Evolutionary conservation across 2,329 filamentous ascomycete species (phyloP).

Genomic region (Knufia fluminis): DNA sequence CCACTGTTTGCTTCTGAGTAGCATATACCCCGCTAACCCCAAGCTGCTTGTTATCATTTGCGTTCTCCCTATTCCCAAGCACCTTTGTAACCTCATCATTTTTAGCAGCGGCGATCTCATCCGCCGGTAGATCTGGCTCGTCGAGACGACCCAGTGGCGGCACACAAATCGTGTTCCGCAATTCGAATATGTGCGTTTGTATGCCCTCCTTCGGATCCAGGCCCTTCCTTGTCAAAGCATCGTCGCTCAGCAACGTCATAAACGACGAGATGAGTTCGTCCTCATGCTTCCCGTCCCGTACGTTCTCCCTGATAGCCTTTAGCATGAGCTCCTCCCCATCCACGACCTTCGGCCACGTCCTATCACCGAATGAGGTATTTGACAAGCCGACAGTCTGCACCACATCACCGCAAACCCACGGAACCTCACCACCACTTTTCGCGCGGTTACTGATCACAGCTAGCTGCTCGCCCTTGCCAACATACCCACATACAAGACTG

Average conservation of each 20-base stretch:
- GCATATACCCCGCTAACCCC: slow-evolving; percentile 48
- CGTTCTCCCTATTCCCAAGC: slow-evolving; percentile 16
- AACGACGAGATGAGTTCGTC: slow-evolving; percentile 44
- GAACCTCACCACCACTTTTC: slow-evolving; percentile 40
- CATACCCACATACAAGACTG: slow-evolving; percentile 50
- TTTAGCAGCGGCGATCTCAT: slow-evolving; percentile 31
- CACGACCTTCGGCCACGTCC: slow-evolving; percentile 53
- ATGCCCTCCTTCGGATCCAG: slow-evolving; percentile 33
- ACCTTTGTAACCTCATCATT: slow-evolving; percentile 24
- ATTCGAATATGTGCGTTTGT: slow-evolving; percentile 47
- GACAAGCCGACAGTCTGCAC: slow-evolving; percentile 50
- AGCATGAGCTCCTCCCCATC: slow-evolving; percentile 47
- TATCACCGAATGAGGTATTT: slow-evolving; percentile 51
- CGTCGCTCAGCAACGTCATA: slow-evolving; percentile 43
- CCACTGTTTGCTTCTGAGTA: slow-evolving; percentile 55
- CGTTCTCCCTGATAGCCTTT: slow-evolving; percentile 40
- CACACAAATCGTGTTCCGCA: slow-evolving; percentile 53
- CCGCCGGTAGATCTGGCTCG: slow-evolving; percentile 27
- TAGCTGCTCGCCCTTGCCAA: slow-evolving; percentile 39
- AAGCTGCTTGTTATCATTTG: slow-evolving; percentile 24
- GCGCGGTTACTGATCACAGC: slow-evolving; percentile 56
- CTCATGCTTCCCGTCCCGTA: slow-evolving; percentile 34
- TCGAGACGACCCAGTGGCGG: slow-evolving; percentile 45
- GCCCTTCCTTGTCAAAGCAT: slow-evolving; percentile 45
- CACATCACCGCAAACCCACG: slow-evolving; percentile 42